A percentile compares a stretch with the other conserved stretches of the same genome.
Conservation (phyloP, 2,329 filamentous ascomycete species). For the Geosmithia morbida region DNA sequence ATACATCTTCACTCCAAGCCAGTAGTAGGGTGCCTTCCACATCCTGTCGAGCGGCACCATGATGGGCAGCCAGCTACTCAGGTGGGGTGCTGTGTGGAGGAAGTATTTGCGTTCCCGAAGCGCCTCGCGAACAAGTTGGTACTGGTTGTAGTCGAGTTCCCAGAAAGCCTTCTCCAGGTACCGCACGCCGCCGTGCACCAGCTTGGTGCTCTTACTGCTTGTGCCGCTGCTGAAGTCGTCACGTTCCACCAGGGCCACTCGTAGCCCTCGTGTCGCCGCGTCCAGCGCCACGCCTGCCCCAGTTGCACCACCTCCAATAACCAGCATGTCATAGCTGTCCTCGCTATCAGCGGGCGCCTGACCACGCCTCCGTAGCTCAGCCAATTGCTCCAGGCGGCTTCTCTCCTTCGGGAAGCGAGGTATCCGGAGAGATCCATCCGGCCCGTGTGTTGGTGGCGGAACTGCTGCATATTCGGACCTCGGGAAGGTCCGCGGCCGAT, state of each 20-base stretch:
- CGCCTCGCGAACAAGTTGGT: slow-evolving; percentile 56
- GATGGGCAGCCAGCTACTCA: slow-evolving; percentile 60
- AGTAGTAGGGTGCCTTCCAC: slow-evolving; percentile 69
- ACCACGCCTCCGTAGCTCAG: slow-evolving; percentile 31
- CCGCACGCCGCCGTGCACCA: slow-evolving; percentile 63
- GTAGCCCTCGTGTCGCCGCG: slow-evolving; percentile 55
- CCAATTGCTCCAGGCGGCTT: slow-evolving; percentile 49
- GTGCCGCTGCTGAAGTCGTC: slow-evolving; percentile 64
- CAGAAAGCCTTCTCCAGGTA: slow-evolving; percentile 65
- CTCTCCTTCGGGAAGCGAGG: slow-evolving; percentile 52
- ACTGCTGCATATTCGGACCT: slow-evolving; percentile 54
- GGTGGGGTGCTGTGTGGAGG: slow-evolving; percentile 58
- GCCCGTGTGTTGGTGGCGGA: slow-evolving; percentile 54
- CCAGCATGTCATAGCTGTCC: slow-evolving; percentile 48
- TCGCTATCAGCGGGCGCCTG: slow-evolving; percentile 1
- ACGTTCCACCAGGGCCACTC: slow-evolving; percentile 56
- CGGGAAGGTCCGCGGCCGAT: slow-evolving; percentile 59
- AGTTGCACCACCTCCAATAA: slow-evolving; percentile 59
- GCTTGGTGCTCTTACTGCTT: slow-evolving; percentile 62
- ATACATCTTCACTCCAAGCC: slow-evolving; percentile 68
- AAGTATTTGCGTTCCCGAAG: slow-evolving; percentile 64
- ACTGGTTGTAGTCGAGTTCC: slow-evolving; percentile 62
- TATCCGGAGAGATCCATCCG: slow-evolving; percentile 52
- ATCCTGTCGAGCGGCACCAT: slow-evolving; percentile 63
- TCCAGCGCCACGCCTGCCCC: slow-evolving; percentile 59